phyloP scores from a whole-genome alignment of 805 yeast genomes.

The Priceomyces haplophilus region DNA sequence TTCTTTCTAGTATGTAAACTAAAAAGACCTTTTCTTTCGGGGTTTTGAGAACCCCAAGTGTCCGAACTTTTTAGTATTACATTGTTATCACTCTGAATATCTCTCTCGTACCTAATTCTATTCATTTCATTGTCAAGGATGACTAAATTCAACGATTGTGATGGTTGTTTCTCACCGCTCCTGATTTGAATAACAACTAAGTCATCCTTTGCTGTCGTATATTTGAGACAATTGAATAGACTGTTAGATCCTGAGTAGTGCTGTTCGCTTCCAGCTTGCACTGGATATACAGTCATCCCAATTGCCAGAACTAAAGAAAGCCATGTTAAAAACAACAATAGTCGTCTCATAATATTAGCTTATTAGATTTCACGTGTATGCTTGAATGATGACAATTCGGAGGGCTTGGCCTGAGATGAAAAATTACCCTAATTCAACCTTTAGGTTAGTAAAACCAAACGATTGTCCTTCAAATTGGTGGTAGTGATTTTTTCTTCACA shows the following conservation, averaged over 20 bases:
- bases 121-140: slow-evolving; percentile 39
- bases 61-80: slow-evolving; percentile 38
- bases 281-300: slow-evolving; percentile 37
- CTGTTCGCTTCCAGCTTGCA: slow-evolving; percentile 26
- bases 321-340: background rate
- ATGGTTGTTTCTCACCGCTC: slow-evolving; percentile 27
- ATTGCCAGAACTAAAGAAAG: slow-evolving; percentile 16
- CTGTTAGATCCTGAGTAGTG: slow-evolving; percentile 28
- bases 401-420: too few relatives aligned
- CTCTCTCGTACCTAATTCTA: slow-evolving; percentile 28
- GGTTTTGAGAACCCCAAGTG: slow-evolving; percentile 9
- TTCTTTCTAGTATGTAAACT: slow-evolving; percentile 5
- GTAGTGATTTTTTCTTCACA: too few relatives aligned
- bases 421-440: too few relatives aligned
- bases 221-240: slow-evolving; percentile 34
- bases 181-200: slow-evolving; percentile 31
- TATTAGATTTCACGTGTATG: background rate
- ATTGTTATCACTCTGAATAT: slow-evolving; percentile 27
- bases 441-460: too few relatives aligned
- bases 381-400: background rate
- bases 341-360: slow-evolving; percentile 1
- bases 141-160: slow-evolving; percentile 35
- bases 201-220: slow-evolving; percentile 36
- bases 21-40: slow-evolving; percentile 7
- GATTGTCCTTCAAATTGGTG: too few relatives aligned